Conservation (phyloP, 352 stramenopile species). For the Aphanomyces invadans region DNA sequence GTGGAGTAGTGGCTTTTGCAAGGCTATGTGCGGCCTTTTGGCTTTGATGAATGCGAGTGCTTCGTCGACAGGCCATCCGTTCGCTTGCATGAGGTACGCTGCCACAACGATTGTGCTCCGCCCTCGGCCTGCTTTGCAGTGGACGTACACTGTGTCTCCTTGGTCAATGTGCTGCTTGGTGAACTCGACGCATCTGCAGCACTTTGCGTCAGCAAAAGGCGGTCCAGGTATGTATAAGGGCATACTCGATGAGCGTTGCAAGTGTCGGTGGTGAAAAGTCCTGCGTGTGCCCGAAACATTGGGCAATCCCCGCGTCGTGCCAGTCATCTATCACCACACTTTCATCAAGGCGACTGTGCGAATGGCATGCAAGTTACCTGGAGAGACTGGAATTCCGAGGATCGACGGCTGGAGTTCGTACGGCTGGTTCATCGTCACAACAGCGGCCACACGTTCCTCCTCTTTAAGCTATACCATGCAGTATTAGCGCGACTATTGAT, state of each 20-base stretch:
- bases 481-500: too few species aligned
- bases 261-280: slow-evolving; percentile 65
- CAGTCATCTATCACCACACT: slow-evolving; percentile 39
- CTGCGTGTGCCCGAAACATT: slow-evolving; percentile 54
- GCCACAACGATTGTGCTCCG: slow-evolving; percentile 67
- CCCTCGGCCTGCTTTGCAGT: slow-evolving; percentile 72
- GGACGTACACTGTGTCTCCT: slow-evolving; percentile 60
- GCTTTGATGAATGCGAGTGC: slow-evolving; percentile 43
- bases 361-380: slow-evolving; percentile 30
- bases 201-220: too few species aligned
- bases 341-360: not conserved
- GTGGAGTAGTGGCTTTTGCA: slow-evolving; percentile 42
- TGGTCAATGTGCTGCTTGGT: slow-evolving; percentile 46
- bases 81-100: slow-evolving; percentile 59
- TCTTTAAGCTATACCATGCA: slow-evolving; percentile 38
- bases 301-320: slow-evolving; percentile 35
- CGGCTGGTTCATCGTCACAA: slow-evolving; percentile 77
- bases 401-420: slow-evolving; percentile 58
- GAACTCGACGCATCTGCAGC: slow-evolving; percentile 57
- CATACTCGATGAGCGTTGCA: slow-evolving; percentile 49
- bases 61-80: slow-evolving; percentile 44
- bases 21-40: slow-evolving; percentile 57
- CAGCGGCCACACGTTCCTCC: slow-evolving; percentile 42
- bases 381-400: slow-evolving; percentile 48
- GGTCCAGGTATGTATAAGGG: too few species aligned